Conservation (phyloP, 2,329 filamentous ascomycete genomes). For the Leptoxyphium fumago region DNA sequence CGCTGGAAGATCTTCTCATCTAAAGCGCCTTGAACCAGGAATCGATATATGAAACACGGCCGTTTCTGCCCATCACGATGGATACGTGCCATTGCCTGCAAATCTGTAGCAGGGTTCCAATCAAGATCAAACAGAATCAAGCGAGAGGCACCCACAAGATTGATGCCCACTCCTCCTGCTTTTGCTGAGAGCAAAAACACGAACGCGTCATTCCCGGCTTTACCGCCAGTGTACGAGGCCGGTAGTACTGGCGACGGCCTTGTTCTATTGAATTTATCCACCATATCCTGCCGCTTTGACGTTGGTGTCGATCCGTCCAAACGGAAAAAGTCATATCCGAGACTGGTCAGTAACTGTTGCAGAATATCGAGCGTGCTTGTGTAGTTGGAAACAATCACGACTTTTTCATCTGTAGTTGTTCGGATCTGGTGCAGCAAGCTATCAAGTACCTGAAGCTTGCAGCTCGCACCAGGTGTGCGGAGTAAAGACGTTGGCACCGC, state of each 20-base stretch:
- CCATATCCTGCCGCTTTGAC: constrained; percentile 49
- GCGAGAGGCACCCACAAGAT: constrained; percentile 55
- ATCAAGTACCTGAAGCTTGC: constrained; percentile 54
- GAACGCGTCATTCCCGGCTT: constrained; percentile 31
- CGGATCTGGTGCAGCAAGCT: constrained; percentile 47
- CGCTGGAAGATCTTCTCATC: constrained; percentile 66
- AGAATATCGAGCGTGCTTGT: constrained; percentile 58
- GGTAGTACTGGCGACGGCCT: constrained; percentile 23
- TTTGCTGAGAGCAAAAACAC: constrained; percentile 61
- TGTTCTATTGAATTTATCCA: constrained; percentile 54
- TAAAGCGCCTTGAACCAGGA: constrained; percentile 52
- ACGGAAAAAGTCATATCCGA: constrained; percentile 49
- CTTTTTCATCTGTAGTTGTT: constrained; percentile 49
- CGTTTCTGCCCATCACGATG: constrained; percentile 57
- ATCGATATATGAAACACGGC: constrained; percentile 53
- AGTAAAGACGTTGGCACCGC: constrained; percentile 41
- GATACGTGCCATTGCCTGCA: constrained; percentile 62
- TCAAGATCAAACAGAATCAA: constrained; percentile 60
- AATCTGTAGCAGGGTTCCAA: constrained; percentile 61
- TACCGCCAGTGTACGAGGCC: not conserved
- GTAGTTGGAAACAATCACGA: constrained; percentile 64
- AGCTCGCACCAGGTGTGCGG: constrained; percentile 43
- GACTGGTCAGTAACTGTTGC: constrained; percentile 42
- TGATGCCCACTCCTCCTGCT: constrained; percentile 54
- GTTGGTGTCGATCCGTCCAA: constrained; percentile 53